Conservation (phyloP, 1,284 basidiomycete species). For the Fomitiporia mediterranea region DNA sequence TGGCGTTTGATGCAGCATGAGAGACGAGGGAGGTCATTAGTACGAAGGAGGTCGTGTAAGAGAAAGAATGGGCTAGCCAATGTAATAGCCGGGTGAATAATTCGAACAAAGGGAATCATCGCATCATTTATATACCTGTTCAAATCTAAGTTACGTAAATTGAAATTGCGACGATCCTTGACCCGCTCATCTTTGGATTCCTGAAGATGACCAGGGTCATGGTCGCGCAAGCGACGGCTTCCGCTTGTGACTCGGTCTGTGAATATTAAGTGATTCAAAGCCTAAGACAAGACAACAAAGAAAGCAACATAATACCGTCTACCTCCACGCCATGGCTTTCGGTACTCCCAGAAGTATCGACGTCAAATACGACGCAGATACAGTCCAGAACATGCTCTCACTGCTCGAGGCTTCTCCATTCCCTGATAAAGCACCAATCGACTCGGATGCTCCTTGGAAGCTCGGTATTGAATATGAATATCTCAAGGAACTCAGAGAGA, state of each 20-base stretch:
- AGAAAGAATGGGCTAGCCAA: too few species aligned
- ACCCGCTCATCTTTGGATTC: background rate
- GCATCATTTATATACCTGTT: too few species aligned
- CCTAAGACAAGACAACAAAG: too few species aligned
- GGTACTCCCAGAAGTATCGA: background rate
- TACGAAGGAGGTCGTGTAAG: too few species aligned
- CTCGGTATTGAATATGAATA: conserved; percentile 22
- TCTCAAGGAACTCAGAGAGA: conserved; percentile 18
- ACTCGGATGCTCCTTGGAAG: conserved; percentile 13
- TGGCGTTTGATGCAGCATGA: too few species aligned
- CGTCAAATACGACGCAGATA: conserved; percentile 3
- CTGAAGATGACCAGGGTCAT: too few species aligned
- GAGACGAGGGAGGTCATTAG: too few species aligned
- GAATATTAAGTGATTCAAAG: too few species aligned
- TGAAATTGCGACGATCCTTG: background rate
- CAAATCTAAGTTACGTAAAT: background rate
- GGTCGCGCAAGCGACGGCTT: background rate
- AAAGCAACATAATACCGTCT: too few species aligned
- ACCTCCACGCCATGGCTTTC: conserved; percentile 13
- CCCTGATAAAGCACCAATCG: conserved; percentile 17
- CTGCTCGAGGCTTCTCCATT: conserved; percentile 17
- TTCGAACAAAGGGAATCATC: too few species aligned
- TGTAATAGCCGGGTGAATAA: too few species aligned
- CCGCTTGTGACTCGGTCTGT: too few species aligned
- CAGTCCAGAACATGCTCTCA: conserved; percentile 15